A percentile compares a stretch with the other conserved stretches of the same genome.
These are phyloP conservation scores for Paecilomyces dactylethromorphus DNA, from an alignment of 2,329 filamentous ascomycete species.

Conservation along the genomic window DNA sequence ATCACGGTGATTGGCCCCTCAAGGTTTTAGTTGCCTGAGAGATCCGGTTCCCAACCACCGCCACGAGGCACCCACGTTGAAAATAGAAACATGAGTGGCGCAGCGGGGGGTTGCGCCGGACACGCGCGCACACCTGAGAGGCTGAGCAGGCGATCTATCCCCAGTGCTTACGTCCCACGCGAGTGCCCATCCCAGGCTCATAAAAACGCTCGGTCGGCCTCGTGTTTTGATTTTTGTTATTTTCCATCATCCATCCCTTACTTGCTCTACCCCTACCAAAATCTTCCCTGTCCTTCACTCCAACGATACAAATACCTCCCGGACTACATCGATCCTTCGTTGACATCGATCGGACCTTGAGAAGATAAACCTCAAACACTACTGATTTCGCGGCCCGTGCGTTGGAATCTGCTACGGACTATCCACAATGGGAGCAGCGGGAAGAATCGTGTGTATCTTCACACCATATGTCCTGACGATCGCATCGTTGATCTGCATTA, in stretches of 20 bases:
- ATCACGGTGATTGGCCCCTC: background rate
- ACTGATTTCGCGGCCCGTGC: background rate
- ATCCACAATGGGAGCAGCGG: slow-evolving; percentile 60
- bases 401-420: background rate
- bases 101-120: background rate
- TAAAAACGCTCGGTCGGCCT: background rate
- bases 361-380: background rate
- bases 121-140: background rate
- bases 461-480: slow-evolving; percentile 78
- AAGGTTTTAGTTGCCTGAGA: background rate
- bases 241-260: background rate
- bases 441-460: slow-evolving; percentile 79
- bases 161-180: background rate
- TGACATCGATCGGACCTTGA: background rate
- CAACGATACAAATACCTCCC: background rate
- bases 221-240: background rate
- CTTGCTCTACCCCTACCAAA: background rate
- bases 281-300: background rate
- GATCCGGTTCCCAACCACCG: background rate
- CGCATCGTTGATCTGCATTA: slow-evolving; percentile 63
- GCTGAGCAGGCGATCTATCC: background rate
- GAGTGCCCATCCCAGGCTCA: background rate
- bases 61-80: background rate
- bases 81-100: background rate
- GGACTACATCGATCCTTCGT: background rate